Conservation (phyloP, 306 rosid species). For the Cyclanthera cordifolia region DNA sequence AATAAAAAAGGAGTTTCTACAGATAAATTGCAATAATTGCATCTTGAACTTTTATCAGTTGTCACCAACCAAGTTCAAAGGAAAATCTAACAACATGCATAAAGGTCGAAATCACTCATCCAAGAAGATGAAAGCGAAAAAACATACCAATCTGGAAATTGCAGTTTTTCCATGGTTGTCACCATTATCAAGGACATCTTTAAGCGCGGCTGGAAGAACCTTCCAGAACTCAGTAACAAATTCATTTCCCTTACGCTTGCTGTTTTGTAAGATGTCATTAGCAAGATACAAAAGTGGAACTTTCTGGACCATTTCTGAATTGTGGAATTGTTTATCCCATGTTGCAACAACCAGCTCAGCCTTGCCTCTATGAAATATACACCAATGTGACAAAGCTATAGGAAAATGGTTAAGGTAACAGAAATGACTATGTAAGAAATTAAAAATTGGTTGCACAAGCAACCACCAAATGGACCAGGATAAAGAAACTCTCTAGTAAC, state of each 20-base stretch:
- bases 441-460: background rate
- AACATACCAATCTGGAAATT: slow-evolving; percentile 63
- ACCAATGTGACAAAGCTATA: slow-evolving; percentile 91
- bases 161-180: slow-evolving; percentile 46
- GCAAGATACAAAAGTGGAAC: slow-evolving; percentile 85
- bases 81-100: background rate
- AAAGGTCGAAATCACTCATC: background rate
- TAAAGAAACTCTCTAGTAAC: background rate
- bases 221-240: slow-evolving; percentile 86
- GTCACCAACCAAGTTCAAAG: background rate
- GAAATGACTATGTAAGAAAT: background rate
- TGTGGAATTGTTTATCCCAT: slow-evolving; percentile 70
- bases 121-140: background rate
- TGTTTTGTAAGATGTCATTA: slow-evolving; percentile 89
- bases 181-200: slow-evolving; percentile 43
- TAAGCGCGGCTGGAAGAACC: slow-evolving; percentile 73
- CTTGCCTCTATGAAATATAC: slow-evolving; percentile 78
- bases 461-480: slow-evolving; percentile 3
- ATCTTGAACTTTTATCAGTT: background rate
- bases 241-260: slow-evolving; percentile 89
- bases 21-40: background rate
- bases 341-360: slow-evolving; percentile 79
- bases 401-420: slow-evolving; percentile 31
- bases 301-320: slow-evolving; percentile 46
- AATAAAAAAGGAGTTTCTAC: background rate